A percentile compares a stretch with the other conserved stretches of the same genome.
These are phyloP conservation scores for Ceratocystis cubensis DNA, from an alignment of 2,329 filamentous ascomycete species.

Conservation along the genomic window DNA sequence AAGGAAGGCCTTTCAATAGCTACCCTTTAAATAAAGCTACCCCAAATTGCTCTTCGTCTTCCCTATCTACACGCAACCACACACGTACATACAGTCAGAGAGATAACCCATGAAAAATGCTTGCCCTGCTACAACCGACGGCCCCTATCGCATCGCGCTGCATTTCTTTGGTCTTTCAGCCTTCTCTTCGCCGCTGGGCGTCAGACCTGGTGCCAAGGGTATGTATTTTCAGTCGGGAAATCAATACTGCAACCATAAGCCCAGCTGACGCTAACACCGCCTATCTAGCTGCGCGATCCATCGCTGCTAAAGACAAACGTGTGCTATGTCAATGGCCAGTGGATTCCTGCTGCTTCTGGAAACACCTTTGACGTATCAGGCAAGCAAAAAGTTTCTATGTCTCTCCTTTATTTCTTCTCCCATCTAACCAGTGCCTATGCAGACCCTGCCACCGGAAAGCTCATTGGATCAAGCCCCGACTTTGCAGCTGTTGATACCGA, in stretches of 20 bases:
- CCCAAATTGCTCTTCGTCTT: not conserved
- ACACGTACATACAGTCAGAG: too few relatives aligned
- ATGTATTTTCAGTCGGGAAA: not conserved
- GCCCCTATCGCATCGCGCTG: not conserved
- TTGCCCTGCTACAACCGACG: not conserved
- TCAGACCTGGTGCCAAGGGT: constrained; percentile 22
- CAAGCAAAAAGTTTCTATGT: constrained; percentile 27
- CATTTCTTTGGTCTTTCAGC: not conserved
- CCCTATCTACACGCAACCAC: too few relatives aligned
- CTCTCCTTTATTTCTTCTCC: not conserved
- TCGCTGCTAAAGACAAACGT: constrained; percentile 73
- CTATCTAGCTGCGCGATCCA: constrained; percentile 51
- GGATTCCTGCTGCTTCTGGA: constrained; percentile 71
- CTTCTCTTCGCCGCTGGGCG: not conserved
- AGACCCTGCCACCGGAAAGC: constrained; percentile 72
- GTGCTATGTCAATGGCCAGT: constrained; percentile 85
- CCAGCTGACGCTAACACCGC: not conserved
- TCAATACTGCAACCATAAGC: not conserved
- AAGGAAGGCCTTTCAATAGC: too few relatives aligned
- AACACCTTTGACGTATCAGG: constrained; percentile 82
- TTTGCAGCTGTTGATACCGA: constrained; percentile 68
- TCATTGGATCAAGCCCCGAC: constrained; percentile 76
- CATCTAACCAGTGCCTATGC: not conserved
- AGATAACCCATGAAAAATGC: not conserved
- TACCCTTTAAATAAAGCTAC: not conserved